These are phyloP conservation scores for Fomes fomentarius DNA, from an alignment of 1,284 basidiomycete species.

Conservation along the genomic window DNA sequence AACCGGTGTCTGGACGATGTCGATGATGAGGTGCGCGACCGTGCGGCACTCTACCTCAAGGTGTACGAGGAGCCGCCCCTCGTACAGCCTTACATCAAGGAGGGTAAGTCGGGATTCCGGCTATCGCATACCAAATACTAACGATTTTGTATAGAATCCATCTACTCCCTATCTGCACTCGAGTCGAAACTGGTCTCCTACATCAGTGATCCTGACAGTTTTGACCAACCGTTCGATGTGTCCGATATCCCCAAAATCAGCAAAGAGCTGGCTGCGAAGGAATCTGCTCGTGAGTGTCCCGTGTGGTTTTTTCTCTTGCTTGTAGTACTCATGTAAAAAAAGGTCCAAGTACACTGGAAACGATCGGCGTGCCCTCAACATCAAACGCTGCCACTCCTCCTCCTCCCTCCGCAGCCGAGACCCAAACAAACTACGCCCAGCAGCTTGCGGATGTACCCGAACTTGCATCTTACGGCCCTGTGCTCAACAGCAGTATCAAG, in stretches of 20 bases:
- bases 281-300: slow-evolving; percentile 84
- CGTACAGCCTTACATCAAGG: slow-evolving; percentile 87
- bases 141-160: slow-evolving; percentile 66
- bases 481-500: slow-evolving; percentile 86
- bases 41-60: slow-evolving; percentile 93
- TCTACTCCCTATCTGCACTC: slow-evolving; percentile 86
- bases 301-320: too few species aligned
- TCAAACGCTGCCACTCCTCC: slow-evolving; percentile 65
- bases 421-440: slow-evolving; percentile 83
- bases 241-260: slow-evolving; percentile 89
- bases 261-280: slow-evolving; percentile 85
- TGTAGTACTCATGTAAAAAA: slow-evolving; percentile 21
- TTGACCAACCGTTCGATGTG: slow-evolving; percentile 76
- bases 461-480: slow-evolving; percentile 83
- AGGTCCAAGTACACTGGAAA: slow-evolving; percentile 87
- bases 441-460: slow-evolving; percentile 90
- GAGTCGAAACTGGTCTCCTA: slow-evolving; percentile 90
- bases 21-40: slow-evolving; percentile 98
- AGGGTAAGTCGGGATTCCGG: slow-evolving; percentile 58
- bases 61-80: slow-evolving; percentile 82
- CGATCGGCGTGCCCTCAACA: slow-evolving; percentile 70
- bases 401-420: slow-evolving; percentile 77
- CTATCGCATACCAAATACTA: not conserved
- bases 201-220: slow-evolving; percentile 78
- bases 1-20: slow-evolving; percentile 96